Evolutionary conservation across 495 filamentous ascomycete species (phyloP).

Genomic region (Xylaria acuta): DNA sequence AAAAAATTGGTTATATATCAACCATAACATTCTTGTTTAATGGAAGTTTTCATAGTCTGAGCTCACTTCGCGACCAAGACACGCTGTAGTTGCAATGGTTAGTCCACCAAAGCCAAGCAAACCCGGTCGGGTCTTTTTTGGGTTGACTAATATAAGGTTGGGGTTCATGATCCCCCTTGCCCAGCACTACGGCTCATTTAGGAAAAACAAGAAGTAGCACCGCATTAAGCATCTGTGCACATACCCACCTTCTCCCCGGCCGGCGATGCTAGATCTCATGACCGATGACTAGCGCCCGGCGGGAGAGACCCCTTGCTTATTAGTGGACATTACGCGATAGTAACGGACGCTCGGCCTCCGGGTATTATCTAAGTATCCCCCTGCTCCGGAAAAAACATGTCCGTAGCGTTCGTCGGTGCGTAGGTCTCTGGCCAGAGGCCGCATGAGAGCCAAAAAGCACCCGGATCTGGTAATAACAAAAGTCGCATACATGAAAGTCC

Average conservation of each 20-base stretch:
- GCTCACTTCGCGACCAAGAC: too few relatives aligned
- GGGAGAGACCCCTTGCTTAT: not conserved
- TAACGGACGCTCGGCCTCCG: conserved; percentile 2
- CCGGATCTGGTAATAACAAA: not conserved
- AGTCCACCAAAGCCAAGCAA: too few relatives aligned
- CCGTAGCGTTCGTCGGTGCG: not conserved
- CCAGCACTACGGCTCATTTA: not conserved
- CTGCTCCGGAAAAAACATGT: conserved; percentile 1
- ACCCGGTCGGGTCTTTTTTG: too few relatives aligned
- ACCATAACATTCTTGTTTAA: too few relatives aligned
- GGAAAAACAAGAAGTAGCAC: not conserved
- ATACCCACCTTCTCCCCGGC: not conserved
- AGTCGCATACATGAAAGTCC: not conserved
- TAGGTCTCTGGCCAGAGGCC: not conserved
- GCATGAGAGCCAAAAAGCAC: not conserved
- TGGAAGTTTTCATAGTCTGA: too few relatives aligned
- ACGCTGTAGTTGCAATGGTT: too few relatives aligned
- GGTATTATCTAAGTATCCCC: not conserved
- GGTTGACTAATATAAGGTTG: not conserved
- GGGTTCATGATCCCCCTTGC: not conserved
- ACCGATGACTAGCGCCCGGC: not conserved
- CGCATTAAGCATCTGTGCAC: not conserved
- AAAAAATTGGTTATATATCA: too few relatives aligned
- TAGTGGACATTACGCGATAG: not conserved
- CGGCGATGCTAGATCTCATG: not conserved